These are phyloP conservation scores for Tritrichomonas musculus DNA, from an alignment of 208 protist genomes.

Conservation along the genomic window DNA sequence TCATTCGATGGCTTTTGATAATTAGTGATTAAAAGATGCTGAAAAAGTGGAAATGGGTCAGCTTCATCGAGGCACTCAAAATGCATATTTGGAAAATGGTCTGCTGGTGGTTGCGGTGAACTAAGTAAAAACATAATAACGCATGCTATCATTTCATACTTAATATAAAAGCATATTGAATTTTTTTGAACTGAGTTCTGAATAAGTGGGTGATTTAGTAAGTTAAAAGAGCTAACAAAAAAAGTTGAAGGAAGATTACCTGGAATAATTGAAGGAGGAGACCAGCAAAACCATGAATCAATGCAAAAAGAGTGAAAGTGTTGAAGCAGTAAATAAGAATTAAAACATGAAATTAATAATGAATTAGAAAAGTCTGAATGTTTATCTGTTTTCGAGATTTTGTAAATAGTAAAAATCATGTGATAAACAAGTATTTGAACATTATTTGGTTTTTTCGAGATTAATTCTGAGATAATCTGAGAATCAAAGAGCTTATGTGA, in stretches of 20 bases:
- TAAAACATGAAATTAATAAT: background rate
- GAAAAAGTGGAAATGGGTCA: background rate
- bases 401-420: background rate
- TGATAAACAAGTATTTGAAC: background rate
- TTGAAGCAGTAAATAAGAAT: conserved; percentile 2
- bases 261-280: background rate
- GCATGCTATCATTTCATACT: background rate
- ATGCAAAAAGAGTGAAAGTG: background rate
- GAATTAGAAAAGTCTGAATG: background rate
- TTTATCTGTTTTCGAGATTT: background rate
- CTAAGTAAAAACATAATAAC: background rate
- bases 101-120: background rate
- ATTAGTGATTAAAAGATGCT: background rate
- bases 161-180: background rate
- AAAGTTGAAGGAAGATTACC: background rate
- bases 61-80: background rate
- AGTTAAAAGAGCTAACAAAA: background rate
- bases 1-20: too few species aligned
- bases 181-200: background rate
- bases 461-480: background rate
- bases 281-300: background rate
- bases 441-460: background rate
- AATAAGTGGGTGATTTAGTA: conserved; percentile 3
- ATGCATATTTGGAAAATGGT: background rate
- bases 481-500: background rate